A percentile compares a stretch with the other conserved stretches of the same genome.
Conservation (phyloP, 306 rosid species). For the Quercus wislizeni region DNA sequence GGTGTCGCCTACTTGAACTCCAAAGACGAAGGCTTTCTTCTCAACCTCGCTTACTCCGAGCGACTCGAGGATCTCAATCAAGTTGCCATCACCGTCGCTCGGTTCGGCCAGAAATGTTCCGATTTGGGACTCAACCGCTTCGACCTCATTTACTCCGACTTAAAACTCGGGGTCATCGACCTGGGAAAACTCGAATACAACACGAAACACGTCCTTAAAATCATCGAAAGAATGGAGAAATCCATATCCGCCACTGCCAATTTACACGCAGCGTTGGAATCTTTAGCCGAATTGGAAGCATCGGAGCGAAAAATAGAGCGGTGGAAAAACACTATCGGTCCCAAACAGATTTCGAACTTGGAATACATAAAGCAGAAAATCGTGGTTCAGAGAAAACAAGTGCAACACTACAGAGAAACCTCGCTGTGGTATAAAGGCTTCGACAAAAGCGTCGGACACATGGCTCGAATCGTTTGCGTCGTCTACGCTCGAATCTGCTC, state of each 20-base stretch:
- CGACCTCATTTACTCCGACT: conserved; percentile 27
- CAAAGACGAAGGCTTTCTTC: conserved; percentile 45
- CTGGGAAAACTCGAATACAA: conserved; percentile 28
- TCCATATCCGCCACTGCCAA: conserved; percentile 28
- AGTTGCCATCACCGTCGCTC: conserved; percentile 42
- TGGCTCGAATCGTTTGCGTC: conserved; percentile 49
- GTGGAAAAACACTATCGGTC: conserved; percentile 20
- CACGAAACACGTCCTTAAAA: conserved; percentile 2
- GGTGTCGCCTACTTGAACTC: conserved; percentile 51
- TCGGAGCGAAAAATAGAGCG: conserved; percentile 42
- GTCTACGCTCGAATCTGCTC: conserved; percentile 42
- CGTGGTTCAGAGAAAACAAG: conserved; percentile 25
- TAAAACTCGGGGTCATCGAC: conserved; percentile 28
- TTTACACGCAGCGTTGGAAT: conserved; percentile 43
- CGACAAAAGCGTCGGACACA: conserved; percentile 43
- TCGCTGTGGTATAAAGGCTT: conserved; percentile 66
- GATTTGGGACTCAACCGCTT: conserved; percentile 22
- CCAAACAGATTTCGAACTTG: conserved; percentile 29
- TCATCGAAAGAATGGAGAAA: conserved; percentile 48
- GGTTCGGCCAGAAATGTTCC: conserved; percentile 38
- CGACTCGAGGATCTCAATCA: conserved; percentile 58
- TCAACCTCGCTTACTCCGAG: conserved; percentile 62
- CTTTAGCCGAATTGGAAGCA: conserved; percentile 38
- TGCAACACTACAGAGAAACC: conserved; percentile 43
- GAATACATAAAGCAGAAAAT: conserved; percentile 38